These are phyloP conservation scores for Carex pumila DNA, from an alignment of 176 grass and related monocot genomes.

Conservation along the genomic window DNA sequence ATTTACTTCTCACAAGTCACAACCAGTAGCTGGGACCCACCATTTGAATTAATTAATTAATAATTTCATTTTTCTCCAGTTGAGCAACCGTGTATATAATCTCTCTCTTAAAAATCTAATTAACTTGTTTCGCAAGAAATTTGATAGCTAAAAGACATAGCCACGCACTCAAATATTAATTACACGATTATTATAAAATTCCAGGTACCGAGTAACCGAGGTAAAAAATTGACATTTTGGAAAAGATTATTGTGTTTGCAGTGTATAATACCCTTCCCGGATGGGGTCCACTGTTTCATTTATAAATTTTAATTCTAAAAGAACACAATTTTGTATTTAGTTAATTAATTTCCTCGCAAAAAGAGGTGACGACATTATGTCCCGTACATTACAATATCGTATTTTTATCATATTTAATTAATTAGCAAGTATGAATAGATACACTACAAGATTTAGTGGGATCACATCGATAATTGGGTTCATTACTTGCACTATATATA, in stretches of 20 bases:
- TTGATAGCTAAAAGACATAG: not conserved
- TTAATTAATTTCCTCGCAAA: not conserved
- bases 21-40: constrained; percentile 6
- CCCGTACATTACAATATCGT: not conserved
- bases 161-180: not conserved
- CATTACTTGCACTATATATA: not conserved
- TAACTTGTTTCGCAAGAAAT: not conserved
- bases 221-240: not conserved
- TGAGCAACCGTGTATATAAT: not conserved
- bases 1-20: not conserved
- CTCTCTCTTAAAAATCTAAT: not conserved
- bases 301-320: not conserved
- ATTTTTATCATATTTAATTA: not conserved
- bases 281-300: not conserved
- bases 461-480: not conserved
- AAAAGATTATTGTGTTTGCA: not conserved
- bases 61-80: not conserved
- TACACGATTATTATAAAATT: not conserved
- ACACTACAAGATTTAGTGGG: not conserved
- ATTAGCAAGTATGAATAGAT: not conserved
- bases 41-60: not conserved
- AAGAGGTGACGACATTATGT: not conserved
- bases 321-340: not conserved
- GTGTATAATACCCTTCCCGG: not conserved
- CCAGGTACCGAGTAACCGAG: not conserved